A percentile compares a stretch with the other conserved stretches of the same genome.
phyloP scores from a whole-genome alignment of 2,329 filamentous ascomycete genomes.

The Colletotrichum lindemuthianum region DNA sequence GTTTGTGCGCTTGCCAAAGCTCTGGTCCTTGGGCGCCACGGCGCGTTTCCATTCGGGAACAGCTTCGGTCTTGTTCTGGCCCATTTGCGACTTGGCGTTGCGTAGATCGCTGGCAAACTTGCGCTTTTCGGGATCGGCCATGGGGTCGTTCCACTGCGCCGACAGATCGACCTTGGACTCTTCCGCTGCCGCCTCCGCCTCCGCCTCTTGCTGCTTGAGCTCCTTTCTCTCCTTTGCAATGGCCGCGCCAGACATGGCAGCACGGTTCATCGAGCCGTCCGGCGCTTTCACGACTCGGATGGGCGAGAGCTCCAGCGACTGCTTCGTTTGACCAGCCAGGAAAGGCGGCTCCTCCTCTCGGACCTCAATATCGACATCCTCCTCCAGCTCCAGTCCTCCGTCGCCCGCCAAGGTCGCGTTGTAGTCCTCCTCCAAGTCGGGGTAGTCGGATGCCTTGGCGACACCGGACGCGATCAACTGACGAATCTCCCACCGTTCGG shows the following conservation, averaged over 20 bases:
- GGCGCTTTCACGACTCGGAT: conserved; percentile 97
- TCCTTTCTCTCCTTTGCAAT: conserved; percentile 92
- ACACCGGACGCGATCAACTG: conserved; percentile 96
- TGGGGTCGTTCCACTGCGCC: conserved; percentile 96
- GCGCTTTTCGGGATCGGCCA: conserved; percentile 85
- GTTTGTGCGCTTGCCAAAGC: conserved; percentile 85
- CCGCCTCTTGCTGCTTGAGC: conserved; percentile 85
- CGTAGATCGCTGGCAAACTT: conserved; percentile 91
- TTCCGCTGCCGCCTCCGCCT: conserved; percentile 74
- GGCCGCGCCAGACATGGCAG: conserved; percentile 91
- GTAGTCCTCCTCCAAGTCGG: conserved; percentile 94
- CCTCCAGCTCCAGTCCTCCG: conserved; percentile 89
- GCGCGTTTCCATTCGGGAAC: conserved; percentile 94
- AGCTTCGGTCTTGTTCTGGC: conserved; percentile 68
- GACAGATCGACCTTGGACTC: conserved; percentile 84
- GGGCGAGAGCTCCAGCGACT: conserved; percentile 92
- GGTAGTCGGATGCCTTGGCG: conserved; percentile 91
- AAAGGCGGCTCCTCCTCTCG: conserved; percentile 97
- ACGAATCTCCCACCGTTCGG: conserved; percentile 96
- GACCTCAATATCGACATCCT: conserved; percentile 97
- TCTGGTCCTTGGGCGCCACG: conserved; percentile 80
- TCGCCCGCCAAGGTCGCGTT: conserved; percentile 88
- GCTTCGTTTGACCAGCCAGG: conserved; percentile 93
- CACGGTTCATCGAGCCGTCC: conserved; percentile 96
- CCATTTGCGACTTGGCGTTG: conserved; percentile 64